Base-by-base conservation (phyloP, 768 basidiomycete species). In the Astraeus odoratus region DNA sequence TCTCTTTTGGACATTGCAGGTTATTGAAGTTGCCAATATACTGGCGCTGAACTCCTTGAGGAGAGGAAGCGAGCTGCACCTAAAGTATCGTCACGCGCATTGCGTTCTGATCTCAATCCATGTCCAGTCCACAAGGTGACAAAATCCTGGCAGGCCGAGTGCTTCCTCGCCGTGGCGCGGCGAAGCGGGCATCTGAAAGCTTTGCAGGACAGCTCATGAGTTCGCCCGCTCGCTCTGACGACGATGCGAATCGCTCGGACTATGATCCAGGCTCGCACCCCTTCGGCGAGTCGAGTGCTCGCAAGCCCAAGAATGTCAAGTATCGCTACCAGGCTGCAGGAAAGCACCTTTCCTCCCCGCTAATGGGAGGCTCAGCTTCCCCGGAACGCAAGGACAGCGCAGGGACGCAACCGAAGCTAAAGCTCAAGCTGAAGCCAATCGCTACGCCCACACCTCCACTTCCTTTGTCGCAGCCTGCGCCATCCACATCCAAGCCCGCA, bases 191-290 rank as follows among this genome's bases (percentile, higher is more conserved):
- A 36, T 44, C 53, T 2, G 60, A 55, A 3, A 57, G 50, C 43
- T 57, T 73, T 48, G 53, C 60, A 36, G 59, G 53, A 8, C 69
- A 71, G 34, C 58, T 63, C 27, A 54, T 52, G 15, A 51, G 60
- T 56, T 55, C 58, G 16, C 44, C 58, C 30, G 45, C 44, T 41
- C 50, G 48, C 36, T 53, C 63, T 18, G 63, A 65, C 18, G 48
- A 30, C 23, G 63, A 55, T 15, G 37, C 38, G 8, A 16, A 20
- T 19, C 45, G 29, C 22, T 43, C 47, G 34, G 46, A 47, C 9
- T 19, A 42, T 23, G 40, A 39, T 30, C 22, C 45, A 0, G 25
- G 57, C 3, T 50, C 55, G 13, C 55, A 52, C 46, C 55, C 50
- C 10, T 64, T 64, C 36, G 54, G 54, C 7, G 61, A 56, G 19